Percentiles rank a stretch among this genome's conserved stretches.
Evolutionary conservation across 1,139 yeast species (phyloP).

Genomic region (Geotrichum citri-aurantii): DNA sequence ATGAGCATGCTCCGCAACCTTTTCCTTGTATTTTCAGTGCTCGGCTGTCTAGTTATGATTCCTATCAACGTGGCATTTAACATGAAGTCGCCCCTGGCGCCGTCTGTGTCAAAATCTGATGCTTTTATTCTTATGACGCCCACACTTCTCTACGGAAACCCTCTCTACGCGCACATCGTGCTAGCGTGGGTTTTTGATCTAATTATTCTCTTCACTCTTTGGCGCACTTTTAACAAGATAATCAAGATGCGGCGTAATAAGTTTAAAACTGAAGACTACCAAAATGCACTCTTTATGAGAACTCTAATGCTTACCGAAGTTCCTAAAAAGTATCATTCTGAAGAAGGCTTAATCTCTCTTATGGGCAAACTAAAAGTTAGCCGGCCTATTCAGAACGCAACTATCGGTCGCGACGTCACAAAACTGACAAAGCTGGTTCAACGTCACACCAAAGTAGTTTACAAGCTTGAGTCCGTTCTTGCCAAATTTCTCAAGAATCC

Average conservation of each 20-base stretch:
- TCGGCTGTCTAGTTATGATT: slow-evolving; percentile 36
- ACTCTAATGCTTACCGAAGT: slow-evolving; percentile 36
- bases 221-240: slow-evolving; percentile 31
- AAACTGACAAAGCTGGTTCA: slow-evolving; percentile 30
- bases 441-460: slow-evolving; percentile 28
- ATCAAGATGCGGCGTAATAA: slow-evolving; percentile 30
- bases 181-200: slow-evolving; percentile 33
- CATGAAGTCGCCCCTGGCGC: slow-evolving; percentile 23
- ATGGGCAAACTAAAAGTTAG: slow-evolving; percentile 20
- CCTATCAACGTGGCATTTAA: slow-evolving; percentile 39
- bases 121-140: slow-evolving; percentile 39
- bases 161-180: slow-evolving; percentile 36
- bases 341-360: slow-evolving; percentile 29
- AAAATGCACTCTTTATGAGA: slow-evolving; percentile 31
- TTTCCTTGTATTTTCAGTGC: slow-evolving; percentile 32
- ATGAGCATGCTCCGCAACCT: slow-evolving; percentile 34
- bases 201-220: slow-evolving; percentile 31
- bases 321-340: slow-evolving; percentile 29
- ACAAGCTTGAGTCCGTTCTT: slow-evolving; percentile 31
- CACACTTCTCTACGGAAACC: slow-evolving; percentile 31
- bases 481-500: slow-evolving; percentile 35
- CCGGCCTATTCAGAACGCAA: slow-evolving; percentile 30
- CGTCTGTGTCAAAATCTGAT: slow-evolving; percentile 29
- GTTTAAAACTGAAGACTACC: slow-evolving; percentile 30
- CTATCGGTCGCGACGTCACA: slow-evolving; percentile 33